Conservation (phyloP, 1,139 yeast genomes). For the Debaryomycetaceae sp. region DNA sequence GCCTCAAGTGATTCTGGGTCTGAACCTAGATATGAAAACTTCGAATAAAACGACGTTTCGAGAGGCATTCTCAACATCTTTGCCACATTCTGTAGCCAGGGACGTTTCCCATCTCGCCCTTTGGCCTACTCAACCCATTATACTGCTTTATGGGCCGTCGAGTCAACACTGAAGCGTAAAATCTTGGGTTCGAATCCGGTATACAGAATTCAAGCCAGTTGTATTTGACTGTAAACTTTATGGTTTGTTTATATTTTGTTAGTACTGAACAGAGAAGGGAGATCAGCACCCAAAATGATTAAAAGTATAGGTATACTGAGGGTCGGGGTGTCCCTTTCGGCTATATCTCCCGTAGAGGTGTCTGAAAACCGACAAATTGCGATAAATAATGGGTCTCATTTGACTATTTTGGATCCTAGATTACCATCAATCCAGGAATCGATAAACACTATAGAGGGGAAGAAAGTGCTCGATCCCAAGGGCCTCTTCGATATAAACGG, state of each 20-base stretch:
- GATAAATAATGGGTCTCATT: slow-evolving; percentile 31
- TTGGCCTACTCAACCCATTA: not conserved
- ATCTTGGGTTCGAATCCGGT: slow-evolving; percentile 1
- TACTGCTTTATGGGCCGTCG: not conserved
- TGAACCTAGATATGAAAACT: not conserved
- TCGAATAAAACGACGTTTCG: not conserved
- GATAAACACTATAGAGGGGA: slow-evolving; percentile 14
- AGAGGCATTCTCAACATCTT: not conserved
- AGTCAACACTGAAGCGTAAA: not conserved
- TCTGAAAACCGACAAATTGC: slow-evolving; percentile 38
- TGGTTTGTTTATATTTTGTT: not conserved
- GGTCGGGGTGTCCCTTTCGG: slow-evolving; percentile 19
- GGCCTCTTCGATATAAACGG: slow-evolving; percentile 26
- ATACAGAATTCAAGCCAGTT: not conserved
- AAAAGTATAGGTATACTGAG: slow-evolving; percentile 19
- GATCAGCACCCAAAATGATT: slow-evolving; percentile 10
- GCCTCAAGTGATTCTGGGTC: not conserved
- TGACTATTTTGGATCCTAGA: slow-evolving; percentile 38
- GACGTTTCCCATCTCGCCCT: not conserved
- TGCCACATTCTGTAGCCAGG: not conserved
- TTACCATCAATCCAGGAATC: slow-evolving; percentile 34
- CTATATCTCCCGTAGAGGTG: slow-evolving; percentile 33
- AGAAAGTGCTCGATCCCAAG: slow-evolving; percentile 22
- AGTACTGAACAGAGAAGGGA: not conserved
- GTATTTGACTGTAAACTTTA: not conserved